phyloP scores from a whole-genome alignment of 768 basidiomycete genomes.

The Hysterangium stoloniferum region DNA sequence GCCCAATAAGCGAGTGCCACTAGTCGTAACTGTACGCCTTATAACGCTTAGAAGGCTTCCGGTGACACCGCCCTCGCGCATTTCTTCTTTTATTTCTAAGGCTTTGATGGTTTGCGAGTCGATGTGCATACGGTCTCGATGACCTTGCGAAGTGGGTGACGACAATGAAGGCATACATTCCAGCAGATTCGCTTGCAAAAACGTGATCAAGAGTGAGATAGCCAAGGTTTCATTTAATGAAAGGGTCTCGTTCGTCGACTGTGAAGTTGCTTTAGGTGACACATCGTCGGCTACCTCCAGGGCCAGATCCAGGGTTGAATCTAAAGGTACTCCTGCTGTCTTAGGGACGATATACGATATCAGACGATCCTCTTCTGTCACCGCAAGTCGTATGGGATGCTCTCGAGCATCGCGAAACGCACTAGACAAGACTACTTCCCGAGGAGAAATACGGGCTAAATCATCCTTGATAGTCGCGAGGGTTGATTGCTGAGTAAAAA shows the following conservation, averaged over 20 bases:
- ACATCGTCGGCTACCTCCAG: conserved; percentile 8
- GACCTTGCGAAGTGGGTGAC: conserved; percentile 48
- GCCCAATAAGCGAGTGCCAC: conserved; percentile 67
- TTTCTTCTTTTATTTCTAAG: conserved; percentile 75
- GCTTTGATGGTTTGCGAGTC: conserved; percentile 84
- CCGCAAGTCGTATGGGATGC: conserved; percentile 40
- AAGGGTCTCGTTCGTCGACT: conserved; percentile 15
- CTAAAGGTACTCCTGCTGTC: background rate
- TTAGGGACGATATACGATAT: conserved; percentile 38
- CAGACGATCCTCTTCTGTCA: conserved; percentile 49
- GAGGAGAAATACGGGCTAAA: conserved; percentile 70
- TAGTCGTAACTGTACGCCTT: conserved; percentile 68
- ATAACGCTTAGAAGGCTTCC: conserved; percentile 71
- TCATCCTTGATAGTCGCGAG: conserved; percentile 65
- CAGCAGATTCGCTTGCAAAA: conserved; percentile 58
- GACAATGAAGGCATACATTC: conserved; percentile 69
- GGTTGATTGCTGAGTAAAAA: conserved; percentile 63
- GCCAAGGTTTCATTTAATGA: conserved; percentile 44
- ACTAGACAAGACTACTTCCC: conserved; percentile 67
- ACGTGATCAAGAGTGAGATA: conserved; percentile 53
- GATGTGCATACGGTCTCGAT: conserved; percentile 69
- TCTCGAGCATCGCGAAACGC: conserved; percentile 27
- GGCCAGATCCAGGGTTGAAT: background rate
- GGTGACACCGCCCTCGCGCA: conserved; percentile 60
- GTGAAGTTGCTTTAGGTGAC: background rate